phyloP scores from a whole-genome alignment of 129 eudicot genomes.

The Helianthus tuberosus region DNA sequence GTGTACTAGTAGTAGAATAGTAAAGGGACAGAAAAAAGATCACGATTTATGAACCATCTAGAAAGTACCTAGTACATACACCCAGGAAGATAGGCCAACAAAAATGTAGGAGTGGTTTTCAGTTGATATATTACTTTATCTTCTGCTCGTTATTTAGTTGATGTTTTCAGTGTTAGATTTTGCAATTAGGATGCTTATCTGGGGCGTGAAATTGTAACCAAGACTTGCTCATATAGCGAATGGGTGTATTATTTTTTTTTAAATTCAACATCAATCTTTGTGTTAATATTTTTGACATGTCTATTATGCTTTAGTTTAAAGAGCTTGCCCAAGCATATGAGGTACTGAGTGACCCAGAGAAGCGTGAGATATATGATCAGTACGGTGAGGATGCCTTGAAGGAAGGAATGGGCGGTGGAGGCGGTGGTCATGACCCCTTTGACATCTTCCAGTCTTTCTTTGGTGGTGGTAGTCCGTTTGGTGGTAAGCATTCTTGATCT shows the following conservation, averaged over 20 bases:
- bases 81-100: no score
- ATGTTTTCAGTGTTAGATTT: neutral
- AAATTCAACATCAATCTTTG: neutral
- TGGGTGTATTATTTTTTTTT: neutral
- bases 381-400: conserved; percentile 92
- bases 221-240: neutral
- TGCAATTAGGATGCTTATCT: neutral
- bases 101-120: neutral
- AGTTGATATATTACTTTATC: neutral
- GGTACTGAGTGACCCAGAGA: conserved; percentile 81
- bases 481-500: conserved; percentile 40
- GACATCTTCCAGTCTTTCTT: conserved; percentile 90
- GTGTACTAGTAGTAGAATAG: no score
- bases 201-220: neutral
- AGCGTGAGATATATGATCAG: conserved; percentile 86
- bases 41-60: no score
- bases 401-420: conserved; percentile 91
- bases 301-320: conserved; percentile 47
- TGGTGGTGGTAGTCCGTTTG: conserved; percentile 83
- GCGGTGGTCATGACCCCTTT: conserved; percentile 79
- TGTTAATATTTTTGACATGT: neutral
- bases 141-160: neutral
- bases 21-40: no score
- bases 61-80: no score
- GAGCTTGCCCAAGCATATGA: conserved; percentile 87